These are phyloP conservation scores for Suillus luteus DNA, from an alignment of 768 basidiomycete genomes.

Conservation along the genomic window DNA sequence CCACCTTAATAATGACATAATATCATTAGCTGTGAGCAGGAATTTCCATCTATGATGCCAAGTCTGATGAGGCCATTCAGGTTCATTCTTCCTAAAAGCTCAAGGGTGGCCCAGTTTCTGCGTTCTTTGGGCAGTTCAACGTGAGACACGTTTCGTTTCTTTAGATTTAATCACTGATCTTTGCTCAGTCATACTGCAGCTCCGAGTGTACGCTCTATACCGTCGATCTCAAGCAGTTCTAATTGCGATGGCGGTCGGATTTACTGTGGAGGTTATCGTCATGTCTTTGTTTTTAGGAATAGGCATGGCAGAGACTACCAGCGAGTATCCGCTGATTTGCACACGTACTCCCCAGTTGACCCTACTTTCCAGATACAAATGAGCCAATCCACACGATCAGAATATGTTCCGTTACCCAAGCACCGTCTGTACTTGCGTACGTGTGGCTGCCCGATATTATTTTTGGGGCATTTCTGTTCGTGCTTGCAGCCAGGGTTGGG, in stretches of 20 bases:
- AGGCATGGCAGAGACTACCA: not conserved
- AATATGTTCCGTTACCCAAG: not conserved
- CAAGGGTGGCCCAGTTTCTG: slow-evolving; percentile 7
- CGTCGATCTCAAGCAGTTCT: not conserved
- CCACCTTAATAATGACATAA: not conserved
- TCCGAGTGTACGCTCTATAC: slow-evolving; percentile 6
- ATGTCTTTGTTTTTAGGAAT: not conserved
- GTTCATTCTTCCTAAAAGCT: not conserved
- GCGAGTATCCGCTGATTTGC: not conserved
- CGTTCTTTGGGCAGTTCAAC: slow-evolving; percentile 7
- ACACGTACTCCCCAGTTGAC: not conserved
- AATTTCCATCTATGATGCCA: not conserved
- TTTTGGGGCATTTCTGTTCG: slow-evolving; percentile 5
- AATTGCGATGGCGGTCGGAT: slow-evolving; percentile 3
- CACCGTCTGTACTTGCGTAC: not conserved
- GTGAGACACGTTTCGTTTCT: not conserved
- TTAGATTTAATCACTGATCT: not conserved
- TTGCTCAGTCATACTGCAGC: slow-evolving; percentile 3
- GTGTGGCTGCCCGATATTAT: slow-evolving; percentile 5
- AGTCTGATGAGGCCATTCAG: not conserved
- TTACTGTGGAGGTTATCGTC: not conserved
- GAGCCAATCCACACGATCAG: not conserved
- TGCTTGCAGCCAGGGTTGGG: not conserved
- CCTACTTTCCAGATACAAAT: not conserved
- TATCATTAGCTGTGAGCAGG: not conserved